Conservation (phyloP, 495 filamentous ascomycete species). For the Wilcoxina mikolae region DNA sequence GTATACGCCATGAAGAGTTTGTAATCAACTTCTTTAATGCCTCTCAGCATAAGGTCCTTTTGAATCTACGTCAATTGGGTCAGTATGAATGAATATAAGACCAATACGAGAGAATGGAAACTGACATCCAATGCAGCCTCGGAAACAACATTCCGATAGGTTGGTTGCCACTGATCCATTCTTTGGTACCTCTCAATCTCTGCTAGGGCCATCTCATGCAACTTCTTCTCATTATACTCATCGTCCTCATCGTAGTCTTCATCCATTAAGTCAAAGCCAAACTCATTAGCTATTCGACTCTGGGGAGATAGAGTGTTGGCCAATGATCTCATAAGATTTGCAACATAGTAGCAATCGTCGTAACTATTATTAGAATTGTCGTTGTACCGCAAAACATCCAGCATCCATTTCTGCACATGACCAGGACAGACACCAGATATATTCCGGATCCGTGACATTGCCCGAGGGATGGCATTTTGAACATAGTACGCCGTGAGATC, state of each 20-base stretch:
- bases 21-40: conserved; percentile 20
- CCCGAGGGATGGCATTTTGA: conserved; percentile 62
- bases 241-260: conserved; percentile 9
- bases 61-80: too few species aligned
- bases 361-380: conserved; percentile 79
- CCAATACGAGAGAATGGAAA: conserved; percentile 4
- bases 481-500: conserved; percentile 69
- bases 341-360: conserved; percentile 77
- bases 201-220: conserved; percentile 36
- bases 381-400: conserved; percentile 80
- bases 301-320: conserved; percentile 46
- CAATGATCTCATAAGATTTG: conserved; percentile 63
- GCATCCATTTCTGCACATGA: conserved; percentile 59
- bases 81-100: background rate
- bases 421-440: conserved; percentile 59
- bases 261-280: conserved; percentile 35
- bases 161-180: conserved; percentile 86
- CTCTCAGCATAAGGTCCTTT: conserved; percentile 24
- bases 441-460: conserved; percentile 66
- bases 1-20: conserved; percentile 67
- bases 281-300: conserved; percentile 9
- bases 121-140: conserved; percentile 55
- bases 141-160: conserved; percentile 83
- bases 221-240: conserved; percentile 5
- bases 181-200: conserved; percentile 82